Base-by-base conservation (phyloP, 225 moss, liverwort and hornwort species). In the Physcomitrellopsis africana region DNA sequence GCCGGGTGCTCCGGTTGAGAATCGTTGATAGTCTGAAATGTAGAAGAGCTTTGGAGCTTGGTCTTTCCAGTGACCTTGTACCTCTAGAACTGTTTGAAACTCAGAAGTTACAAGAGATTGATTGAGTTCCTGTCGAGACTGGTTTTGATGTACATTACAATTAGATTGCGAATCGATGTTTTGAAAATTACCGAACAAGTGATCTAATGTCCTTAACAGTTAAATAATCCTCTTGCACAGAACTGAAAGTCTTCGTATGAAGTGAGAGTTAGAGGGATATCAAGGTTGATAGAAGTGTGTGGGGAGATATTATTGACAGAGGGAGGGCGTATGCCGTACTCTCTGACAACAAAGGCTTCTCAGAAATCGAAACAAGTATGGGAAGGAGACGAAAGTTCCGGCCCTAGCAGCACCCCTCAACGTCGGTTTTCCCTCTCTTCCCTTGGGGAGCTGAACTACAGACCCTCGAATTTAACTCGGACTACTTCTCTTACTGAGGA, bases 301-400 rank as follows among this genome's bases (percentile, higher is more conserved):
- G 29, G 68, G 58, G 43, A 68, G 79, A 72, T 68, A 76, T 43
- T 72, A 78, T 86, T 83, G 86, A 76, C 72, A 73, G 86, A 79
- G 77, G 74, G 46, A 59, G 73, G 85, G 88, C 70, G 62, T 82
- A 88, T 88, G 88, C 85, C 76, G 78, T 83, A 81, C 83, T 79
- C 88, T 83, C 83, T 83, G 88, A 59, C 80, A 80, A 48, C 74
- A 78, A 80, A 81, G 63, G 68, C 80, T 51, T 60, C 83, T 69
- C 82, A 83, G 85, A 85, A 72, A 65, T 61, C 67, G 42, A 78
- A 64, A 77, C 64, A 74, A 83, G 70, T 70, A 88, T 88, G 85
- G 88, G 88, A 85, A 69, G 85, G 85, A 70, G 88, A 83, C 72
- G 85, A 83, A 78, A 72, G 69, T 69, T 82, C 85, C 82, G 83